phyloP scores from a whole-genome alignment of 2,329 filamentous ascomycete genomes.

The Myriosclerotinia curreyana region DNA sequence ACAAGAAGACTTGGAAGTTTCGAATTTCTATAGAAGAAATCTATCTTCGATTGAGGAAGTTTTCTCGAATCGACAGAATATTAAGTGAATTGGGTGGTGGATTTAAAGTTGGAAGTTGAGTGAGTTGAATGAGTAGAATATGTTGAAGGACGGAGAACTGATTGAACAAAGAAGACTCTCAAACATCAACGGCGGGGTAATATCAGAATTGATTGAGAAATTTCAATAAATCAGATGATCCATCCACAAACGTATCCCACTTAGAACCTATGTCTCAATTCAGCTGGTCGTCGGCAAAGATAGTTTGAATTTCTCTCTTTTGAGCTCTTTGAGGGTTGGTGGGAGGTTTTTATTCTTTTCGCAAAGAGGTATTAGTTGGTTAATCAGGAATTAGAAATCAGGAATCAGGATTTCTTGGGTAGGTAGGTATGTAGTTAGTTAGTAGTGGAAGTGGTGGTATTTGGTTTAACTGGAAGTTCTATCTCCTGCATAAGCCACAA shows the following conservation, averaged over 20 bases:
- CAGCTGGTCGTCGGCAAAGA: slow-evolving; percentile 24
- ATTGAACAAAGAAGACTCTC: slow-evolving; percentile 5
- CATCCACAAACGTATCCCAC: slow-evolving; percentile 16
- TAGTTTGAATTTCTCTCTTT: not conserved
- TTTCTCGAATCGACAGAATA: not conserved
- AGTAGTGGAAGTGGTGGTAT: not conserved
- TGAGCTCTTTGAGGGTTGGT: slow-evolving; percentile 2
- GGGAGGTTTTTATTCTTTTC: slow-evolving; percentile 18
- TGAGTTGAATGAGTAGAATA: not conserved
- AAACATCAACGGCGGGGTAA: slow-evolving; percentile 20
- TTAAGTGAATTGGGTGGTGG: slow-evolving; percentile 2
- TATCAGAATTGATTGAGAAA: slow-evolving; percentile 6
- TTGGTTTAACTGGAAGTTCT: slow-evolving; percentile 17
- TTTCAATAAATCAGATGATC: slow-evolving; percentile 10
- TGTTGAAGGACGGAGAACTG: not conserved
- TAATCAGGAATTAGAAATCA: too few species aligned
- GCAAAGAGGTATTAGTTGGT: not conserved
- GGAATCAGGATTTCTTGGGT: slow-evolving; percentile 9
- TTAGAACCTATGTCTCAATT: slow-evolving; percentile 31
- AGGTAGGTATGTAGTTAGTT: too few species aligned
- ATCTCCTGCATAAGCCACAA: slow-evolving; percentile 23
- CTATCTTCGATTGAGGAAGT: not conserved
- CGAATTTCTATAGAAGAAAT: not conserved
- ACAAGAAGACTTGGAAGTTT: slow-evolving; percentile 9
- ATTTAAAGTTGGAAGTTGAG: not conserved